phyloP scores from a whole-genome alignment of 768 basidiomycete genomes.

The Auricularia sp. region DNA sequence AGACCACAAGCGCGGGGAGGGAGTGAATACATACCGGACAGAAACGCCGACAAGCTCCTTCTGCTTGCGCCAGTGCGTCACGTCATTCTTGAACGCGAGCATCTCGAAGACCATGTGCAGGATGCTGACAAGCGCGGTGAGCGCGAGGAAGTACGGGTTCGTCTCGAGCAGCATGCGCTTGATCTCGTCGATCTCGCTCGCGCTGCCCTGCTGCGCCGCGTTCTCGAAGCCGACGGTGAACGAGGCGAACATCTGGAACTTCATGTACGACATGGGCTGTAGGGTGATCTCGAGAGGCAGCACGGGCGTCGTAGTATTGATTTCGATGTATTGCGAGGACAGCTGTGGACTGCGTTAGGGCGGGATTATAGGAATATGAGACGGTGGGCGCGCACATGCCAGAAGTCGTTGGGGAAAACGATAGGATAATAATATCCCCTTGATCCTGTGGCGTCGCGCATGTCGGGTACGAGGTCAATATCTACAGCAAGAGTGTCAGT shows the following conservation, averaged over 20 bases:
- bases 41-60: slow-evolving; percentile 94
- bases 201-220: slow-evolving; percentile 57
- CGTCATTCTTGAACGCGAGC: slow-evolving; percentile 91
- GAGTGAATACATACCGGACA: slow-evolving; percentile 50
- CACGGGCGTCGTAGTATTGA: slow-evolving; percentile 72
- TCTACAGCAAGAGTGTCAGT: slow-evolving; percentile 33
- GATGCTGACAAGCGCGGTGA: slow-evolving; percentile 78
- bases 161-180: slow-evolving; percentile 90
- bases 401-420: slow-evolving; percentile 91
- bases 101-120: slow-evolving; percentile 92
- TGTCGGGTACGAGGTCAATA: slow-evolving; percentile 47
- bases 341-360: slow-evolving; percentile 14
- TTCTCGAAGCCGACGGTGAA: slow-evolving; percentile 84
- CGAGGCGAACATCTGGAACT: slow-evolving; percentile 78
- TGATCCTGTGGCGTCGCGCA: slow-evolving; percentile 55
- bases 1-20: slow-evolving; percentile 7
- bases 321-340: slow-evolving; percentile 67
- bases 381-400: slow-evolving; percentile 45
- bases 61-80: slow-evolving; percentile 90
- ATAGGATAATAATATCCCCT: slow-evolving; percentile 77
- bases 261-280: slow-evolving; percentile 76
- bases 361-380: background rate
- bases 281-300: slow-evolving; percentile 77
- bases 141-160: slow-evolving; percentile 76
- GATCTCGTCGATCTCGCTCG: slow-evolving; percentile 81